Conservation (phyloP, 2,329 filamentous ascomycete genomes). For the Arthrobotrys entomopaga region DNA sequence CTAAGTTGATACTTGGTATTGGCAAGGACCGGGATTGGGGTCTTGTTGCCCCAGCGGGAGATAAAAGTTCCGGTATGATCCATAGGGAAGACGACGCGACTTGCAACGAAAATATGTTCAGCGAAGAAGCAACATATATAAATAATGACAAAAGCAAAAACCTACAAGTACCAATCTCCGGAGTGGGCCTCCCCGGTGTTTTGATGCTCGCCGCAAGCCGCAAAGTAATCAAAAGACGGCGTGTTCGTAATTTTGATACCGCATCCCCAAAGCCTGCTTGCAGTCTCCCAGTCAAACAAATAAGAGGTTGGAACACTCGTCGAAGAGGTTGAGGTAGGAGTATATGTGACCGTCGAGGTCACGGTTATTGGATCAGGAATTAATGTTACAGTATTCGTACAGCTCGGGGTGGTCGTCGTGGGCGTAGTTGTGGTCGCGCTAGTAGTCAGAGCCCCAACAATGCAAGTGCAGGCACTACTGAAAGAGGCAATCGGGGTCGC, state of each 20-base stretch:
- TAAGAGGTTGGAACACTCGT: slow-evolving; percentile 6
- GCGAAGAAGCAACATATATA: neutral
- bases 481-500: slow-evolving; percentile 39
- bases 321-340: slow-evolving; percentile 16
- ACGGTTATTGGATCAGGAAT: slow-evolving; percentile 15
- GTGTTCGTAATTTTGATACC: neutral
- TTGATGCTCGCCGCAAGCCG: slow-evolving; percentile 19
- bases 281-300: slow-evolving; percentile 9
- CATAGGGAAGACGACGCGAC: neutral
- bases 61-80: neutral
- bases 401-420: slow-evolving; percentile 4
- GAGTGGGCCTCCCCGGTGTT: slow-evolving; percentile 6
- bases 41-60: neutral
- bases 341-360: slow-evolving; percentile 17
- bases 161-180: slow-evolving; percentile 33
- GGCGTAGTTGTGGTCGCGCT: neutral
- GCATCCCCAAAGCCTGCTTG: slow-evolving; percentile 15
- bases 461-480: slow-evolving; percentile 39
- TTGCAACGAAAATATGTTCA: neutral
- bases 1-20: neutral
- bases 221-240: neutral
- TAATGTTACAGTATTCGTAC: slow-evolving; percentile 17
- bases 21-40: neutral
- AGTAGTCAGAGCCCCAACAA: neutral
- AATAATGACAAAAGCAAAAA: neutral